Evolutionary conservation across 106 monocot genomes (phyloP).

Genomic region (Platanthera guangdongensis): DNA sequence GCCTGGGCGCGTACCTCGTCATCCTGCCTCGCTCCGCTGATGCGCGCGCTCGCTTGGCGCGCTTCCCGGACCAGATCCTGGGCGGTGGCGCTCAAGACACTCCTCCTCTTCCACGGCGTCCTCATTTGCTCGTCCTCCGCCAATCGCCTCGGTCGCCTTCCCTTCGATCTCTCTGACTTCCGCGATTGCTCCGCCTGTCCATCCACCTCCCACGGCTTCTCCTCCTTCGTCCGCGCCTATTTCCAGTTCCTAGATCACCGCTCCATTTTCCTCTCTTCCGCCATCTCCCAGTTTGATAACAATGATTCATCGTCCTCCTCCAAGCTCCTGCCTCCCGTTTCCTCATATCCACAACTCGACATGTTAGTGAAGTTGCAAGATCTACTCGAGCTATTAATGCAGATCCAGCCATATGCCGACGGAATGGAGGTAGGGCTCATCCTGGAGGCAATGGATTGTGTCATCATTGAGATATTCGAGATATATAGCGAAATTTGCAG

Average conservation of each 20-base stretch:
- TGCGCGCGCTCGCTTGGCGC: conserved; percentile 45
- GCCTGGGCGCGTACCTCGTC: conserved; percentile 51
- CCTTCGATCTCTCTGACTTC: conserved; percentile 76
- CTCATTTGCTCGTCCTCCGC: conserved; percentile 28
- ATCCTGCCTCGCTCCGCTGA: conserved; percentile 30
- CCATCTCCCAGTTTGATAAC: neutral
- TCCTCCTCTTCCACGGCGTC: conserved; percentile 67
- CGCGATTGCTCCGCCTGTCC: conserved; percentile 34
- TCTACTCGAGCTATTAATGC: conserved; percentile 63
- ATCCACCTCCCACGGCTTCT: conserved; percentile 27
- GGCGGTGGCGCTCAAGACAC: conserved; percentile 77
- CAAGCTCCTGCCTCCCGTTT: neutral
- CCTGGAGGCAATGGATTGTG: conserved; percentile 76
- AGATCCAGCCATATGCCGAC: conserved; percentile 56
- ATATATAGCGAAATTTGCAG: conserved; percentile 65
- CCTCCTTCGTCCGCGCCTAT: conserved; percentile 71
- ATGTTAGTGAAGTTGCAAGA: conserved; percentile 28
- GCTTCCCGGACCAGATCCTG: conserved; percentile 52
- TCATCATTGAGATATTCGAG: conserved; percentile 68
- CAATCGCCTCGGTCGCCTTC: conserved; percentile 34
- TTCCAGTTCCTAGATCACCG: conserved; percentile 69
- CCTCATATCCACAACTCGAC: neutral
- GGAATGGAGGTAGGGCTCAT: conserved; percentile 46
- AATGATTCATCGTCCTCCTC: neutral
- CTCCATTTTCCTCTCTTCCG: conserved; percentile 19